A percentile compares a stretch with the other conserved stretches of the same genome.
phyloP scores from a whole-genome alignment of 768 basidiomycete genomes.

The Tylopilus rubrobrunneus region DNA sequence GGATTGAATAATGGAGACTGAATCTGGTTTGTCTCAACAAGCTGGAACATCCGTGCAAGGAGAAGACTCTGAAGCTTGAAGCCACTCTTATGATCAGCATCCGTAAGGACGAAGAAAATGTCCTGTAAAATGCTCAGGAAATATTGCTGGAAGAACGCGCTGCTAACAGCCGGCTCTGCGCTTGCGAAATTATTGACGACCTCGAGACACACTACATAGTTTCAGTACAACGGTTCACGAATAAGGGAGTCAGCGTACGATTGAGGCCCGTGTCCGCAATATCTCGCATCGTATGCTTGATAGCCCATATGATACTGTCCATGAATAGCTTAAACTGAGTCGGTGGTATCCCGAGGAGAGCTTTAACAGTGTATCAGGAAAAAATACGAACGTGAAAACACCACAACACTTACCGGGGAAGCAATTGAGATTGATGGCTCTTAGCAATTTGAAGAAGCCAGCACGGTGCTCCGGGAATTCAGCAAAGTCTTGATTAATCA shows the following conservation, averaged over 20 bases:
- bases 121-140: slow-evolving; percentile 92
- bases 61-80: slow-evolving; percentile 93
- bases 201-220: slow-evolving; percentile 74
- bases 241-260: slow-evolving; percentile 37
- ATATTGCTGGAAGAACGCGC: slow-evolving; percentile 95
- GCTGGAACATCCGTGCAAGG: slow-evolving; percentile 90
- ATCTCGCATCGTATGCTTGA: slow-evolving; percentile 99
- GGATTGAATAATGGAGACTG: slow-evolving; percentile 85
- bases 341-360: slow-evolving; percentile 83
- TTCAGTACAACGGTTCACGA: slow-evolving; percentile 5
- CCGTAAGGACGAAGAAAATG: slow-evolving; percentile 95
- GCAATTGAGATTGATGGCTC: slow-evolving; percentile 88
- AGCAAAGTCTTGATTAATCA: slow-evolving; percentile 99
- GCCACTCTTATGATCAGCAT: slow-evolving; percentile 98
- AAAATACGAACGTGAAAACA: not conserved
- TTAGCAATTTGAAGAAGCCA: slow-evolving; percentile 94
- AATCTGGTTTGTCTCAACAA: slow-evolving; percentile 79
- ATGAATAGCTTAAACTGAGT: slow-evolving; percentile 95
- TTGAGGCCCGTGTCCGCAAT: slow-evolving; percentile 90
- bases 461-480: slow-evolving; percentile 97
- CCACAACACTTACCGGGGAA: slow-evolving; percentile 77
- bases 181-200: slow-evolving; percentile 92
- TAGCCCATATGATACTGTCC: slow-evolving; percentile 99
- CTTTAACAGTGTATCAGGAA: slow-evolving; percentile 26
- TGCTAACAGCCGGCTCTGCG: slow-evolving; percentile 74